These are phyloP conservation scores for Hypoxylon cercidicola DNA, from an alignment of 495 filamentous ascomycete genomes.

Conservation along the genomic window DNA sequence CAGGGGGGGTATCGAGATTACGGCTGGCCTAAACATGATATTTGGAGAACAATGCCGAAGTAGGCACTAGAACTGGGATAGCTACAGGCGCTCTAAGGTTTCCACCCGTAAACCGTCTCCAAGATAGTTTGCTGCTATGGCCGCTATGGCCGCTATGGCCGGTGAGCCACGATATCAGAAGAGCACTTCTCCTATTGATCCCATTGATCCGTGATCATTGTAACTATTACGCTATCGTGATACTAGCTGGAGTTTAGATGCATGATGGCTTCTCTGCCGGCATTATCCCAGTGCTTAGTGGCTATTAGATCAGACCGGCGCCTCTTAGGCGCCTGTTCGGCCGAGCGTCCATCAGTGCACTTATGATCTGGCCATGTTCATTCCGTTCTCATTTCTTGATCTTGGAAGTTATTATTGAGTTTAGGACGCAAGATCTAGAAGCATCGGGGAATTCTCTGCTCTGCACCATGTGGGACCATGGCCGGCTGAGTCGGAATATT, in stretches of 20 bases:
- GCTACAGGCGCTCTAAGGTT: constrained; percentile 1
- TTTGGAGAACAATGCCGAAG: neutral
- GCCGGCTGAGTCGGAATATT: constrained; percentile 23
- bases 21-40: neutral
- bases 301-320: constrained; percentile 5
- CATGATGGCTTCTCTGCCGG: neutral
- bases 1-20: constrained; percentile 2
- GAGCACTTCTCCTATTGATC: neutral
- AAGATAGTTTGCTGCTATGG: constrained; percentile 10
- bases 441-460: neutral
- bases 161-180: constrained; percentile 25
- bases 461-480: neutral
- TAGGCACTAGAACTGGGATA: neutral
- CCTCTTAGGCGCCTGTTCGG: neutral
- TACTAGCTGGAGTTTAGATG: neutral
- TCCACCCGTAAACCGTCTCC: constrained; percentile 13
- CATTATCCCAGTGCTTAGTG: constrained; percentile 13
- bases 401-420: constrained; percentile 2
- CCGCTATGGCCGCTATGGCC: constrained; percentile 9
- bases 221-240: constrained; percentile 23
- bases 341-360: neutral
- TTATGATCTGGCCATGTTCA: neutral
- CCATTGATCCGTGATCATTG: neutral
- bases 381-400: neutral
- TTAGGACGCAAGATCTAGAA: constrained; percentile 15